These are phyloP conservation scores for Candida sphagnicola DNA, from an alignment of 805 yeast species.

Conservation along the genomic window DNA sequence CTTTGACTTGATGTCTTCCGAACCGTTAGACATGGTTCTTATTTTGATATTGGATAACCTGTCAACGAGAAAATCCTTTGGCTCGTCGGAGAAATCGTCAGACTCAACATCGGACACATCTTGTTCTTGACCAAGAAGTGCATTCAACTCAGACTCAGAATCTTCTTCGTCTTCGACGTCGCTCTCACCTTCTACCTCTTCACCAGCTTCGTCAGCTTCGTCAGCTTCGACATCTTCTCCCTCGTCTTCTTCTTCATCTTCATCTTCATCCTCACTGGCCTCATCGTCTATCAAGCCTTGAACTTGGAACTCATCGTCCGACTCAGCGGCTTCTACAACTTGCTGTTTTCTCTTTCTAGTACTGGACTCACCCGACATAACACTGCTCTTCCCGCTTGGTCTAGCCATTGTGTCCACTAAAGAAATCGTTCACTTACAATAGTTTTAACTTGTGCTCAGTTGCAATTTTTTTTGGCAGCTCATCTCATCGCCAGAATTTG, in stretches of 20 bases:
- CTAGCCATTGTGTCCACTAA: too few species aligned
- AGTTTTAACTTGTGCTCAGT: too few species aligned
- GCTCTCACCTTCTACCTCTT: slow-evolving; percentile 15
- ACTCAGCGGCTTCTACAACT: slow-evolving; percentile 19
- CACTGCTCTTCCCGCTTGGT: slow-evolving; percentile 4
- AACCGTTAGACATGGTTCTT: slow-evolving; percentile 42
- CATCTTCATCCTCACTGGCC: slow-evolving; percentile 30
- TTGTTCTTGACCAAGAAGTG: slow-evolving; percentile 54
- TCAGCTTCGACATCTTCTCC: slow-evolving; percentile 36
- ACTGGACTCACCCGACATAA: slow-evolving; percentile 2
- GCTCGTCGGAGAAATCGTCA: slow-evolving; percentile 50
- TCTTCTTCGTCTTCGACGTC: slow-evolving; percentile 35
- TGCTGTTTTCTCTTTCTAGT: slow-evolving; percentile 14
- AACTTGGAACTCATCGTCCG: slow-evolving; percentile 30
- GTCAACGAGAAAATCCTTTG: slow-evolving; percentile 53
- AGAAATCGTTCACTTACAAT: too few species aligned
- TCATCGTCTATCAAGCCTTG: slow-evolving; percentile 35
- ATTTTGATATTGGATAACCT: slow-evolving; percentile 52
- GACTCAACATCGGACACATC: slow-evolving; percentile 37
- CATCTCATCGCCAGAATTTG: slow-evolving; percentile 6
- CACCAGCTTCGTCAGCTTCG: slow-evolving; percentile 31
- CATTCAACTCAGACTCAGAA: slow-evolving; percentile 61
- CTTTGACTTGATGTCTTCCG: slow-evolving; percentile 37
- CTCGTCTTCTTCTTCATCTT: slow-evolving; percentile 22
- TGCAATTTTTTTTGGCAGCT: neutral